Evolutionary conservation across 2,329 filamentous ascomycete species (phyloP).

Genomic region (Purpureocillium takamizusanense): DNA sequence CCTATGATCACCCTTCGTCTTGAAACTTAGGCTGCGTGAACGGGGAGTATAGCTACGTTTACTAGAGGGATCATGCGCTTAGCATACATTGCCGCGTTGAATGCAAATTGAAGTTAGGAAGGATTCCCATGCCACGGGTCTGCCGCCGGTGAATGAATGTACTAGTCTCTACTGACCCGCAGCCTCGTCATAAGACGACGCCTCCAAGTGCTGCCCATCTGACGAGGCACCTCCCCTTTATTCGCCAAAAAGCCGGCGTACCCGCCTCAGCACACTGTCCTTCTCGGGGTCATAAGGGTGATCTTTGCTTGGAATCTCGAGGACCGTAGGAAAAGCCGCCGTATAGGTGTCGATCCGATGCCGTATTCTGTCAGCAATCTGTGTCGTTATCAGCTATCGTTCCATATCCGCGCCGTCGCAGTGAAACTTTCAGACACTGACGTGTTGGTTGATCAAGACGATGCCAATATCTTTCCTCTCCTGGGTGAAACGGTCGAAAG

Average conservation of each 20-base stretch:
- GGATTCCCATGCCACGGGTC: no score
- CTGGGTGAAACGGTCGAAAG: slow-evolving; percentile 82
- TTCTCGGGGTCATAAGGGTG: slow-evolving; percentile 99
- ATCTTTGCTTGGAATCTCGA: slow-evolving; percentile 98
- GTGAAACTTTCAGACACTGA: slow-evolving; percentile 32
- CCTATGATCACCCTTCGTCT: no score
- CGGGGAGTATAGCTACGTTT: neutral
- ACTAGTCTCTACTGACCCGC: no score
- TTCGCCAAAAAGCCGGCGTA: slow-evolving; percentile 60
- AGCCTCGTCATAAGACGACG: no score
- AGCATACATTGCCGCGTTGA: neutral
- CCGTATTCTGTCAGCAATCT: slow-evolving; percentile 93
- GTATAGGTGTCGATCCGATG: slow-evolving; percentile 85
- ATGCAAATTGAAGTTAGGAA: neutral
- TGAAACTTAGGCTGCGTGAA: neutral
- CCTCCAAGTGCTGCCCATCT: no score
- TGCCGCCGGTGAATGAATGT: no score
- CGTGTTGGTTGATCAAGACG: slow-evolving; percentile 94
- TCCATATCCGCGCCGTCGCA: neutral
- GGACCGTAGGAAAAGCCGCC: slow-evolving; percentile 87
- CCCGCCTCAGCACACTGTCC: slow-evolving; percentile 89
- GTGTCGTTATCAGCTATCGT: slow-evolving; percentile 14
- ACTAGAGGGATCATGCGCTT: slow-evolving; percentile 1
- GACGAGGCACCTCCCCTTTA: slow-evolving; percentile 26
- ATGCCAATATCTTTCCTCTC: slow-evolving; percentile 96